Conservation (phyloP, 2,329 filamentous ascomycete genomes). For the Aspergillus bombycis region DNA sequence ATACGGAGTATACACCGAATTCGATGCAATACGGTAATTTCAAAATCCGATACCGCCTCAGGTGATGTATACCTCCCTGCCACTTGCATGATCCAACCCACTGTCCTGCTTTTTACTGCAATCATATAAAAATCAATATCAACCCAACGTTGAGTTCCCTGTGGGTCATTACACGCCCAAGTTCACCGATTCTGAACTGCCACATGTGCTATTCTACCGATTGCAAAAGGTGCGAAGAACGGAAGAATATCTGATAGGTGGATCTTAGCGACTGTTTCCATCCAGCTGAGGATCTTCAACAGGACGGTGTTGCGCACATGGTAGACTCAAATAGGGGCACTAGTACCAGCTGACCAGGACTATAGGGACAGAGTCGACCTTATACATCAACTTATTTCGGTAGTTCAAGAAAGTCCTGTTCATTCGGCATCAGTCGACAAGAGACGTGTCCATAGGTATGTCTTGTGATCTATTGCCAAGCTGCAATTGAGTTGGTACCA, state of each 20-base stretch:
- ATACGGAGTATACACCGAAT: background rate
- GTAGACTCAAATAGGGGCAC: background rate
- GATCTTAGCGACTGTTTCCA: slow-evolving; percentile 1
- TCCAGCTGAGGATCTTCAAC: slow-evolving; percentile 1
- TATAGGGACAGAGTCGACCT: background rate
- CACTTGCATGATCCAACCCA: background rate
- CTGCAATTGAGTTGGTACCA: slow-evolving; percentile 13
- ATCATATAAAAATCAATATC: background rate
- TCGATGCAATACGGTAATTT: background rate
- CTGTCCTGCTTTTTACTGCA: background rate
- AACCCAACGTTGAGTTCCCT: background rate
- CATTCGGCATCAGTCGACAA: background rate
- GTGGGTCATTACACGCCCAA: background rate
- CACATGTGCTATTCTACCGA: slow-evolving; percentile 12
- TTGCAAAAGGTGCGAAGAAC: slow-evolving; percentile 1
- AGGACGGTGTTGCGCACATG: background rate
- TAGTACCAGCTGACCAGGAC: background rate
- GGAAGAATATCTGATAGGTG: slow-evolving; percentile 11
- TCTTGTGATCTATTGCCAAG: slow-evolving; percentile 20
- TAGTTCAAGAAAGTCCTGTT: background rate
- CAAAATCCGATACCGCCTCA: background rate
- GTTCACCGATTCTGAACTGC: slow-evolving; percentile 10
- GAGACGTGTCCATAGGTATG: slow-evolving; percentile 1
- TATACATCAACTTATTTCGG: background rate
- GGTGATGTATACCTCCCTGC: background rate